These are phyloP conservation scores for Pythium aquatile DNA, from an alignment of 352 stramenopile genomes.

Conservation along the genomic window DNA sequence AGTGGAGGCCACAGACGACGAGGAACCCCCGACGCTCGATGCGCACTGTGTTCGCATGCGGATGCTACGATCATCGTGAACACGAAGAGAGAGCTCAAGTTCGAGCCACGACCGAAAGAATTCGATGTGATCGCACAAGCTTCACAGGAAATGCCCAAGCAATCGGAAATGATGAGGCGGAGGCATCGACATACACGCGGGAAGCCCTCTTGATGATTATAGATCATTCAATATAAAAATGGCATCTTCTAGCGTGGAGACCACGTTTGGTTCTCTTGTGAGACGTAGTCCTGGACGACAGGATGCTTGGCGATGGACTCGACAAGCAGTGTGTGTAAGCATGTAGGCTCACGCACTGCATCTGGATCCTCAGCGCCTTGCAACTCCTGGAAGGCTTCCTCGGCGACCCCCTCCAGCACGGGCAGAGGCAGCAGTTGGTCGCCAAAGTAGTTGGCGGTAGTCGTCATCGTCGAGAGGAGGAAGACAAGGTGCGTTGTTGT, in stretches of 20 bases:
- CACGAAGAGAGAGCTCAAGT: slow-evolving; percentile 35
- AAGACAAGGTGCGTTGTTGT: slow-evolving; percentile 38
- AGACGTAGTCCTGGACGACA: slow-evolving; percentile 45
- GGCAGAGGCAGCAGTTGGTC: slow-evolving; percentile 41
- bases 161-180: slow-evolving; percentile 62
- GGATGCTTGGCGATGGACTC: slow-evolving; percentile 36
- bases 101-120: slow-evolving; percentile 35
- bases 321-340: slow-evolving; percentile 12
- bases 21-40: neutral
- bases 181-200: slow-evolving; percentile 48
- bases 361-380: slow-evolving; percentile 22
- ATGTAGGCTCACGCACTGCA: neutral
- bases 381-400: slow-evolving; percentile 35
- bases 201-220: slow-evolving; percentile 9
- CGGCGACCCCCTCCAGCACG: slow-evolving; percentile 29
- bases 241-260: neutral
- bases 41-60: slow-evolving; percentile 8
- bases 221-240: neutral
- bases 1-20: neutral
- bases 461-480: slow-evolving; percentile 42
- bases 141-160: slow-evolving; percentile 24
- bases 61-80: slow-evolving; percentile 60
- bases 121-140: slow-evolving; percentile 13
- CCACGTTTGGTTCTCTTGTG: slow-evolving; percentile 17
- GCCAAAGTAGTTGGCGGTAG: slow-evolving; percentile 54